Conservation (phyloP, 2,329 filamentous ascomycete genomes). For the Lasiodiplodia theobromae region DNA sequence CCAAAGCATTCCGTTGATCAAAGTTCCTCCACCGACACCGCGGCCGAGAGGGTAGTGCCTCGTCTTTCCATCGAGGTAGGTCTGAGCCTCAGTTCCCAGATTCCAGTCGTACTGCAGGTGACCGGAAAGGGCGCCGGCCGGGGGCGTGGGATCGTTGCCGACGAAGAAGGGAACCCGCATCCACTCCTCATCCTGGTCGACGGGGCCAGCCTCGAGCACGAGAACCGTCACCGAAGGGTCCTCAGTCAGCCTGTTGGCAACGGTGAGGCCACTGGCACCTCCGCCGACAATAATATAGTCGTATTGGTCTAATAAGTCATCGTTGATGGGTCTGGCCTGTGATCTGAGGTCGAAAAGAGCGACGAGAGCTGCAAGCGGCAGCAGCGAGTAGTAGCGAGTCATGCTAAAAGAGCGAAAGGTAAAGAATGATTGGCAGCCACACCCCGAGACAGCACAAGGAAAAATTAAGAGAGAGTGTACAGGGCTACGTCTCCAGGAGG, state of each 20-base stretch:
- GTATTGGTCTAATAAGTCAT: slow-evolving; percentile 15
- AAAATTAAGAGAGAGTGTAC: slow-evolving; percentile 23
- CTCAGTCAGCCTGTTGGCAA: slow-evolving; percentile 42
- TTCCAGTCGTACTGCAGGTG: slow-evolving; percentile 44
- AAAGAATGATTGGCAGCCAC: slow-evolving; percentile 15
- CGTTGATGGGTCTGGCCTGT: slow-evolving; percentile 23
- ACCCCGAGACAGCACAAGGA: slow-evolving; percentile 5
- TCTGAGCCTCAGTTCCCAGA: slow-evolving; percentile 40
- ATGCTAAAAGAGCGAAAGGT: neutral
- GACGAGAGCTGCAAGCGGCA: slow-evolving; percentile 6
- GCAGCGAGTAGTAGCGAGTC: slow-evolving; percentile 23
- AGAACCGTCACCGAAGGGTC: slow-evolving; percentile 40
- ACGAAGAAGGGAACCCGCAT: slow-evolving; percentile 24
- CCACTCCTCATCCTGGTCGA: slow-evolving; percentile 36
- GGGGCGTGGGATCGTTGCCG: slow-evolving; percentile 31
- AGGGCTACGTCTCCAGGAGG: neutral
- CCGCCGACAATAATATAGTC: slow-evolving; percentile 30
- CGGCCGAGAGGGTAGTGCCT: slow-evolving; percentile 30
- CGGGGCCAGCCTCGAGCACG: slow-evolving; percentile 40
- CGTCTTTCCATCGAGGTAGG: slow-evolving; percentile 24
- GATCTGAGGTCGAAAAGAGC: neutral
- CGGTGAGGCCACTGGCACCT: slow-evolving; percentile 25
- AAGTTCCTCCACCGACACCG: slow-evolving; percentile 32
- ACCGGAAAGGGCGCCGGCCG: slow-evolving; percentile 39
- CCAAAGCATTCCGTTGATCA: slow-evolving; percentile 33